Evolutionary conservation across 2,329 filamentous ascomycete species (phyloP).

Genomic region (Parasarocladium wereldwijsianum): DNA sequence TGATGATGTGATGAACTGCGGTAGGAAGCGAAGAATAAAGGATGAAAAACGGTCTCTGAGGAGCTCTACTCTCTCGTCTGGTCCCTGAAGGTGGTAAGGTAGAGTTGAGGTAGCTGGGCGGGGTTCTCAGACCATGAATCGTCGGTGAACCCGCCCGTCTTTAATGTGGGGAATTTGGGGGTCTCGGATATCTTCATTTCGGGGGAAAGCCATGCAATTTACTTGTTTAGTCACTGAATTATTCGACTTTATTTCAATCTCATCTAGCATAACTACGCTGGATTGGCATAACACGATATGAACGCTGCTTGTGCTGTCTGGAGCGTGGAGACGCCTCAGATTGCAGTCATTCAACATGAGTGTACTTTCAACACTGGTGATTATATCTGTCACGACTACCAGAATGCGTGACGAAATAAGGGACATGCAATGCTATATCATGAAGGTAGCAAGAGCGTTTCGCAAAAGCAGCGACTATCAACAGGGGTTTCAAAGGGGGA

Average conservation of each 20-base stretch:
- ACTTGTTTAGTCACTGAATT: no score
- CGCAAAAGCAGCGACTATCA: no score
- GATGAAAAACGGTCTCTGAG: conserved; percentile 5
- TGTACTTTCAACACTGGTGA: no score
- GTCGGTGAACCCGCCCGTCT: conserved; percentile 2
- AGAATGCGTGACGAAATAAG: no score
- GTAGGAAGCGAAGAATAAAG: conserved; percentile 4
- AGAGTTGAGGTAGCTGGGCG: conserved; percentile 3
- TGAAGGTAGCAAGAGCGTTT: no score
- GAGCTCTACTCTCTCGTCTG: conserved; percentile 4
- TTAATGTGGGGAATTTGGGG: conserved; percentile 2
- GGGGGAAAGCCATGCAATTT: no score
- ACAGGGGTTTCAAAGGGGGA: no score
- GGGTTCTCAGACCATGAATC: conserved; percentile 3
- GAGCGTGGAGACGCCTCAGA: not conserved
- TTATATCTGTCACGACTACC: no score
- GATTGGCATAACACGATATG: not conserved
- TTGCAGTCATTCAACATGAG: not conserved
- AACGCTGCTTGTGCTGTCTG: not conserved
- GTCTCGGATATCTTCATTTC: not conserved
- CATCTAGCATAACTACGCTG: no score
- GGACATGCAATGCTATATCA: no score
- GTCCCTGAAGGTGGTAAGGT: conserved; percentile 3
- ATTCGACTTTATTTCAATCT: no score
- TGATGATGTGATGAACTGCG: no score